These are phyloP conservation scores for Picea glauca DNA, from an alignment of 75 land plant genomes.

Conservation along the genomic window DNA sequence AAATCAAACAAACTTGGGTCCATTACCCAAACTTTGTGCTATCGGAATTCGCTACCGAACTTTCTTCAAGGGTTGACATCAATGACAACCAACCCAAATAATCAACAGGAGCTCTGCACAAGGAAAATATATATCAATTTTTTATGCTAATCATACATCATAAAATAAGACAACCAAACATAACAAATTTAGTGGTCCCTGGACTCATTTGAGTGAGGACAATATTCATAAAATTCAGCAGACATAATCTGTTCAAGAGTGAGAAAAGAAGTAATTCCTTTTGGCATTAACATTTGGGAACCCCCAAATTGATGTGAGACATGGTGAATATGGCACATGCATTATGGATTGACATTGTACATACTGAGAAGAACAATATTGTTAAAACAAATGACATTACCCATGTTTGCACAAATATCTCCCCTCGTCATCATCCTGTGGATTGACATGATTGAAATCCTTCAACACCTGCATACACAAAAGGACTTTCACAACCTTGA, in stretches of 20 bases:
- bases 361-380: neutral
- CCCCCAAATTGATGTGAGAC: neutral
- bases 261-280: neutral
- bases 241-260: too few species aligned
- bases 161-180: too few species aligned
- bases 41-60: too few species aligned
- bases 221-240: too few species aligned
- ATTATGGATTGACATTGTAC: neutral
- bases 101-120: constrained; percentile 45
- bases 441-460: constrained; percentile 96
- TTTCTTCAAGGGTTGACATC: too few species aligned
- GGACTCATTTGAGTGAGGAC: too few species aligned
- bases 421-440: constrained; percentile 88
- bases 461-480: constrained; percentile 61
- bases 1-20: too few species aligned
- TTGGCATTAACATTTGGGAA: neutral
- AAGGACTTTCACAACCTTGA: neutral
- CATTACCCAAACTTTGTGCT: too few species aligned
- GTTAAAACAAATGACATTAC: constrained; percentile 31
- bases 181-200: too few species aligned
- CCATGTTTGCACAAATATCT: constrained; percentile 54
- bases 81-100: too few species aligned
- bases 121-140: neutral
- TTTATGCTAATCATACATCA: too few species aligned
- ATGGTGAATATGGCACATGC: neutral